Conservation (phyloP, 306 rosid species). For the Cicer yamashitae region DNA sequence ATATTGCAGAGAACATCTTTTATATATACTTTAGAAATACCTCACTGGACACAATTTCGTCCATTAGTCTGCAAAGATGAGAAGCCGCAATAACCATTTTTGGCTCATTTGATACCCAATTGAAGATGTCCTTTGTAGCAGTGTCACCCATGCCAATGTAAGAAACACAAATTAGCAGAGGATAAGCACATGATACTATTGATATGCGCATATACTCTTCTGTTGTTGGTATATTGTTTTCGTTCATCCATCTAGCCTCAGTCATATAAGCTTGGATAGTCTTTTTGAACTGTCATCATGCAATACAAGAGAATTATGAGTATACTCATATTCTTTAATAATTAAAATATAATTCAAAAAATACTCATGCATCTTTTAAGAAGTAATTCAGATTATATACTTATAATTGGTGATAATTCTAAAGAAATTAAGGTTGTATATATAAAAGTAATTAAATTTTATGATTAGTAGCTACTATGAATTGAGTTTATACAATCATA, state of each 20-base stretch:
- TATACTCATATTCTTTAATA: too few relatives aligned
- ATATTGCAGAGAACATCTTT: too few relatives aligned
- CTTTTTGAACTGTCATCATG: background rate
- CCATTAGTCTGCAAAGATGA: background rate
- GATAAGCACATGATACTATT: background rate
- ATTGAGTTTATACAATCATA: too few relatives aligned
- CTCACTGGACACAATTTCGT: background rate
- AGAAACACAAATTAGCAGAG: background rate
- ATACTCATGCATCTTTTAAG: too few relatives aligned
- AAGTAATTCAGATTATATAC: too few relatives aligned
- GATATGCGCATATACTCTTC: constrained; percentile 1
- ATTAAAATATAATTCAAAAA: too few relatives aligned
- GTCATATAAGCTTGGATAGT: background rate
- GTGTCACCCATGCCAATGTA: constrained; percentile 9
- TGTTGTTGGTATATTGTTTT: background rate
- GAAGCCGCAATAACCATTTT: background rate
- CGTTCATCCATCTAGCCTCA: background rate
- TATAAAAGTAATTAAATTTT: too few relatives aligned
- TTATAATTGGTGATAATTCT: too few relatives aligned
- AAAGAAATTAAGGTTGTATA: too few relatives aligned
- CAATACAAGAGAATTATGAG: too few relatives aligned
- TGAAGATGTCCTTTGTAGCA: background rate
- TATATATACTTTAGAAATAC: background rate
- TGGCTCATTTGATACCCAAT: background rate
- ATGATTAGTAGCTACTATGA: background rate